phyloP scores from a whole-genome alignment of 2,329 filamentous ascomycete genomes.

The Penicillium hordei region DNA sequence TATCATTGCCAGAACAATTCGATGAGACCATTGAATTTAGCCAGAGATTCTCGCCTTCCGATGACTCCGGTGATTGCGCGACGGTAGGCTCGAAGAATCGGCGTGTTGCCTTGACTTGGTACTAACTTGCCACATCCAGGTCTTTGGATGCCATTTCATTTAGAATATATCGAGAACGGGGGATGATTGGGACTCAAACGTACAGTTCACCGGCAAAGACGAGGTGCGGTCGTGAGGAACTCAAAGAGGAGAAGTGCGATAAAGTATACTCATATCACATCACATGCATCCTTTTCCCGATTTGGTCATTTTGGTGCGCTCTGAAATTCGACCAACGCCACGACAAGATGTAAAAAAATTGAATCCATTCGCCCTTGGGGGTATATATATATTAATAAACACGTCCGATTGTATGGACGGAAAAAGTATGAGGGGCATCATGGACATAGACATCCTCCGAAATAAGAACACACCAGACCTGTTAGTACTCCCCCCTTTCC shows the following conservation, averaged over 20 bases:
- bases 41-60: no score
- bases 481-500: background rate
- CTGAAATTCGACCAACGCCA: background rate
- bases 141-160: no score
- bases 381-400: background rate
- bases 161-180: no score
- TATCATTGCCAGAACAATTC: constrained; percentile 18
- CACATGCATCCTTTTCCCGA: background rate
- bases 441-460: background rate
- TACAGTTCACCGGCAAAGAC: constrained; percentile 25
- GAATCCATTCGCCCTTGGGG: background rate
- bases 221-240: constrained; percentile 37
- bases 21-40: no score
- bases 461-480: background rate
- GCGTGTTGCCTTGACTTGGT: no score
- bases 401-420: background rate
- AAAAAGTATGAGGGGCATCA: background rate
- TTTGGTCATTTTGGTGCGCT: background rate
- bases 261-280: background rate
- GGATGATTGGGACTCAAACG: background rate
- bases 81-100: no score
- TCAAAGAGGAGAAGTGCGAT: background rate
- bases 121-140: no score
- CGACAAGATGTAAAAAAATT: background rate
- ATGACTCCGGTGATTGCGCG: no score